Evolutionary conservation across 1,284 basidiomycete species (phyloP).

Genomic region (Trametes pubescens): DNA sequence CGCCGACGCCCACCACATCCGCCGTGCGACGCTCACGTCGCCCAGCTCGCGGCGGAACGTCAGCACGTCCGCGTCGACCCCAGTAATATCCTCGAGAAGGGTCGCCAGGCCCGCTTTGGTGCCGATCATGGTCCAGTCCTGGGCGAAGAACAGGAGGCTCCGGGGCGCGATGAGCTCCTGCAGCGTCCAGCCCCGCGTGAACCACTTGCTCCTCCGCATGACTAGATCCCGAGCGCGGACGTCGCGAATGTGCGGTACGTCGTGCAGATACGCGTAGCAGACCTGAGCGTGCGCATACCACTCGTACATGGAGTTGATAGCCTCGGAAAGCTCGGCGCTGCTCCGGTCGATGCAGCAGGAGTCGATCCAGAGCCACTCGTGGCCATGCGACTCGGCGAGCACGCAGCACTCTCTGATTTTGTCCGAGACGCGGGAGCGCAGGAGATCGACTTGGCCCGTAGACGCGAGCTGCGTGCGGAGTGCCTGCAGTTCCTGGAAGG

Average conservation of each 20-base stretch:
- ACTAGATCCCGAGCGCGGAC: background rate
- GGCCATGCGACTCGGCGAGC: conserved; percentile 27
- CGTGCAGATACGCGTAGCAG: conserved; percentile 12
- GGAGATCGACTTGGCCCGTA: background rate
- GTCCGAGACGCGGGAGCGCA: conserved; percentile 17
- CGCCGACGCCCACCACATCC: conserved; percentile 30
- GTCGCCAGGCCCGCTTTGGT: conserved; percentile 28
- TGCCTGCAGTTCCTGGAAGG: conserved; percentile 29
- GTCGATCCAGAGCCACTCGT: conserved; percentile 34
- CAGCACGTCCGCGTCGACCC: conserved; percentile 30
- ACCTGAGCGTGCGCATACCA: conserved; percentile 9
- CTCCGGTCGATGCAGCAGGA: conserved; percentile 33
- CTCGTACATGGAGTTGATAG: too few species aligned
- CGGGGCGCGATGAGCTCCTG: conserved; percentile 33
- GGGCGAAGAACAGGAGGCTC: conserved; percentile 24
- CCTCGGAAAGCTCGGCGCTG: too few species aligned
- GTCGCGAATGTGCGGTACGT: conserved; percentile 2
- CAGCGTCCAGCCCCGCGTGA: conserved; percentile 32
- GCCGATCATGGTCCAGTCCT: conserved; percentile 27
- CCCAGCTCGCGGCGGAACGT: conserved; percentile 25
- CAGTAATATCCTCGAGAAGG: conserved; percentile 28
- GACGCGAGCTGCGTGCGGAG: conserved; percentile 14
- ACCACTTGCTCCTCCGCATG: too few species aligned
- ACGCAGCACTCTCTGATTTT: conserved; percentile 31
- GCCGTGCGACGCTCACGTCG: conserved; percentile 30